Base-by-base conservation (phyloP, 768 basidiomycete genomes). In the Boletus edulis region DNA sequence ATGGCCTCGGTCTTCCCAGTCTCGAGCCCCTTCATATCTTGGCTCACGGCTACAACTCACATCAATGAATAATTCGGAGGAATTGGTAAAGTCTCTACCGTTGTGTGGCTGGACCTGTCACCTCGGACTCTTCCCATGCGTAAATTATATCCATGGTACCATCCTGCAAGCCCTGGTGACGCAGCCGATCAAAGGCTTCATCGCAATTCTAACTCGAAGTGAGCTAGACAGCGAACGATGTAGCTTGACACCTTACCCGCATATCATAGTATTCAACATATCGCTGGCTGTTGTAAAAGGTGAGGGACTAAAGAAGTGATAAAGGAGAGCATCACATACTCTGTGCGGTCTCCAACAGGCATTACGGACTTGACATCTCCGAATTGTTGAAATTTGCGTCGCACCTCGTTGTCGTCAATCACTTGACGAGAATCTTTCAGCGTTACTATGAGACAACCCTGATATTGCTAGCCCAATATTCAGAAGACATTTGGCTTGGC, bases 201-300 rank as follows among this genome's bases (percentile, higher is more conserved):
- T 85, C 85, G 52, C 85, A 85, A 22, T 87, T 91, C 85, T 93
- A 59, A 20, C 43, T 45, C 15, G 27, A 20, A 27, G 41, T 63
- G 13, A 68, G 59, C 56, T 35, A 54, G 32, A 39, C 5, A 43
- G 37, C 10, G 10, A 41, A 49, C 9, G 15, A 52, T 24, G 37
- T 32, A 44, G 37, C 17, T 46, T 40, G 3, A 18, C 7, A 4
- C 62, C 84, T 69, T 60, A 90, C 93, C 68, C 93, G 76, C 22
- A 82, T 91, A 67, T 99, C 97, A 67, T 87, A 99, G 66, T 85
- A 94, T 67, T 98, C 94, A n/a, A 98, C 89, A 59, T 91, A 85
- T 55, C 91, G 86, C 63, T 92, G 89, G 62, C 94, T 98, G 56
- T n/a, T n/a, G n/a, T n/a, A n/a, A 12, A 49, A 37, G 42, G 38